A percentile compares a stretch with the other conserved stretches of the same genome.
These are phyloP conservation scores for Candida silvicultrix DNA, from an alignment of 805 yeast genomes.

Conservation along the genomic window DNA sequence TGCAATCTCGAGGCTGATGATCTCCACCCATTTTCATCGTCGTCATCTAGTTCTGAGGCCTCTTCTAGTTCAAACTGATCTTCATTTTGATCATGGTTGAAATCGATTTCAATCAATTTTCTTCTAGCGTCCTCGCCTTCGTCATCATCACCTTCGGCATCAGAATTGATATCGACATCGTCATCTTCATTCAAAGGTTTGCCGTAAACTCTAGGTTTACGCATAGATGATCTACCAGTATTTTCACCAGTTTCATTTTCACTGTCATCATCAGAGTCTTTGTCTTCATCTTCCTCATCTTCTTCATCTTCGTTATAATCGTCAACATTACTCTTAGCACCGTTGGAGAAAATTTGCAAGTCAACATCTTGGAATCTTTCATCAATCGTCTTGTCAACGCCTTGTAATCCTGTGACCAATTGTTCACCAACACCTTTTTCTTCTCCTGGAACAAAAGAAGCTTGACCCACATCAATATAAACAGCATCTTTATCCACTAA, in stretches of 20 bases:
- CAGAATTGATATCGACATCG: slow-evolving; percentile 39
- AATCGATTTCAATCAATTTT: slow-evolving; percentile 42
- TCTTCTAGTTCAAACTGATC: slow-evolving; percentile 38
- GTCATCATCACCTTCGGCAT: slow-evolving; percentile 35
- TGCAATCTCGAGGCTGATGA: slow-evolving; percentile 55
- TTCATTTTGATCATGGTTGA: slow-evolving; percentile 28
- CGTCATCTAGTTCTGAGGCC: slow-evolving; percentile 45
- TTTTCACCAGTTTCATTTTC: slow-evolving; percentile 28
- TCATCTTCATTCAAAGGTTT: slow-evolving; percentile 40
- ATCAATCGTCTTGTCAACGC: slow-evolving; percentile 51
- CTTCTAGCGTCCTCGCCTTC: slow-evolving; percentile 34
- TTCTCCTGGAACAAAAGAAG: slow-evolving; percentile 53
- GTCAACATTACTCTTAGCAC: slow-evolving; percentile 41
- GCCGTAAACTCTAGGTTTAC: slow-evolving; percentile 56
- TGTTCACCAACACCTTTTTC: slow-evolving; percentile 83
- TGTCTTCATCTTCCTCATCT: slow-evolving; percentile 29
- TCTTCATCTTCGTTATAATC: slow-evolving; percentile 35
- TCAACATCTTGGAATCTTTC: slow-evolving; percentile 61
- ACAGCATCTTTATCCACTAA: slow-evolving; percentile 96
- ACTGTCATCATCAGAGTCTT: slow-evolving; percentile 25
- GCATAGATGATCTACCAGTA: slow-evolving; percentile 59
- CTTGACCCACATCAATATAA: slow-evolving; percentile 60
- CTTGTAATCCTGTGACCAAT: slow-evolving; percentile 76
- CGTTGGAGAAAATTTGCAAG: slow-evolving; percentile 63
- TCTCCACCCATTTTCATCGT: slow-evolving; percentile 29